Evolutionary conservation across 129 eudicot species (phyloP), one percentile per base, ranked within the genome.

Genomic region (Sambucus nigra): DNA sequence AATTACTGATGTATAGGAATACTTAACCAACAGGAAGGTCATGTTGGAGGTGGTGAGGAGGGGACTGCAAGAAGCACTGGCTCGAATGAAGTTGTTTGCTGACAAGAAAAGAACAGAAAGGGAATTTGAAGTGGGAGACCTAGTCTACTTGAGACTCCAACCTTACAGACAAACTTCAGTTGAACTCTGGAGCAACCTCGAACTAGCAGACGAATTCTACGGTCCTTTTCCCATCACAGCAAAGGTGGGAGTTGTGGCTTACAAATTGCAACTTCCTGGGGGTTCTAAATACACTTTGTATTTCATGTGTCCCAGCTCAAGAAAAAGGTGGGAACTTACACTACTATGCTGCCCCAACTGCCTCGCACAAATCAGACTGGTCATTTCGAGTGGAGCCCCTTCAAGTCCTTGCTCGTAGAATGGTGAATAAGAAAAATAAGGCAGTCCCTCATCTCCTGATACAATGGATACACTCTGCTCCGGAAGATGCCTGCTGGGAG

Each of bases 261-360:
- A 62, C 24, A 48, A 22, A 24, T 27, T 62, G 3, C 21, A 20
- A 8, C 44, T 62, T 13, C 59, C 47, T 1, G 10, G 12, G 4
- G n/a, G 17, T 3, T 1, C 59, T 1, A 12, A 61, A 29, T 62
- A 10, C 50, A 62, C 23, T 5, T 11, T 6, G 16, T 27, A 10
- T 60, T 60, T 16, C 56, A 46, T 46, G 45, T 60, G 9, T 60
- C 66, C 5, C 28, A 2, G 15, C 26, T 60, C 16, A 60, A 59
- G 46, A 40, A 40, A 14, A 40, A 40, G 1, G 16, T 0, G 4
- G 0, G 46, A 4, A 10, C 8, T 0, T 3, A 2, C 0, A 40
- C 10, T 31, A 31, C 1, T 5, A 11, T 11, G 8, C 5, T 11
- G 8, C 0, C 38, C 1, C 38, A 40, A 10, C 15, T 40, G 2